phyloP scores from a whole-genome alignment of 768 basidiomycete species.

The Trametopsis cervina region DNA sequence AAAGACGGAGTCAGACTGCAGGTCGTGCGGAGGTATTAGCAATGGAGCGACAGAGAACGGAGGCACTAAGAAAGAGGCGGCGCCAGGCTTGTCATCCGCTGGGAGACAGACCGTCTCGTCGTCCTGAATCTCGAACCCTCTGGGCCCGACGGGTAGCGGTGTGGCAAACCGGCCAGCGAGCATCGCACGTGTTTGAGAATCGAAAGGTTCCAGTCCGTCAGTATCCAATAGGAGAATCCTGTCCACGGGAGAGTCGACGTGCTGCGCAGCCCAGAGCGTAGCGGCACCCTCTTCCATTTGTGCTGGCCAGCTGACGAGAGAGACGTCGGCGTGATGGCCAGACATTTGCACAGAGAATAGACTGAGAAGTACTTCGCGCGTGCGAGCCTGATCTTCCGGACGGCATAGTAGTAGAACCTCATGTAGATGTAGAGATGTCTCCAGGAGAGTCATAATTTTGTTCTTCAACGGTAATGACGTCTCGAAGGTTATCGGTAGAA shows the following conservation, averaged over 20 bases:
- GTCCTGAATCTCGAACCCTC: conserved; percentile 6
- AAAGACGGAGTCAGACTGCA: conserved; percentile 8
- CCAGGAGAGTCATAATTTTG: conserved; percentile 27
- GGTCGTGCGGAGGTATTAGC: conserved; percentile 22
- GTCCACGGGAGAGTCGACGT: conserved; percentile 30
- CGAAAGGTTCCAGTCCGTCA: conserved; percentile 31
- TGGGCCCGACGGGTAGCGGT: conserved; percentile 23
- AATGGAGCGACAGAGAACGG: conserved; percentile 46
- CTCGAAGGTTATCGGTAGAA: not conserved
- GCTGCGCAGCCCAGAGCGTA: conserved; percentile 30
- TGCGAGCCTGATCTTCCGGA: conserved; percentile 25
- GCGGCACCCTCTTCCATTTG: conserved; percentile 19
- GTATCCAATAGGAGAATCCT: conserved; percentile 50
- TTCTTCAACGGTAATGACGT: not conserved
- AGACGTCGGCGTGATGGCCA: conserved; percentile 34
- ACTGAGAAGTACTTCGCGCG: conserved; percentile 30
- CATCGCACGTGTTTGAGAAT: conserved; percentile 25
- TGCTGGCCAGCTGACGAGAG: conserved; percentile 28
- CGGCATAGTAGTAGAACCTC: conserved; percentile 47
- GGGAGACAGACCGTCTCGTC: conserved; percentile 18
- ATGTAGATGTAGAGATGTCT: conserved; percentile 26
- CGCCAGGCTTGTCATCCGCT: conserved; percentile 23
- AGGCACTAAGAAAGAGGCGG: conserved; percentile 49
- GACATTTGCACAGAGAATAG: conserved; percentile 23
- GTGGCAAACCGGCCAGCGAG: conserved; percentile 37